A percentile compares a stretch with the other conserved stretches of the same genome.
These are phyloP conservation scores for Xylona heveae DNA, from an alignment of 495 filamentous ascomycete species.

Conservation along the genomic window DNA sequence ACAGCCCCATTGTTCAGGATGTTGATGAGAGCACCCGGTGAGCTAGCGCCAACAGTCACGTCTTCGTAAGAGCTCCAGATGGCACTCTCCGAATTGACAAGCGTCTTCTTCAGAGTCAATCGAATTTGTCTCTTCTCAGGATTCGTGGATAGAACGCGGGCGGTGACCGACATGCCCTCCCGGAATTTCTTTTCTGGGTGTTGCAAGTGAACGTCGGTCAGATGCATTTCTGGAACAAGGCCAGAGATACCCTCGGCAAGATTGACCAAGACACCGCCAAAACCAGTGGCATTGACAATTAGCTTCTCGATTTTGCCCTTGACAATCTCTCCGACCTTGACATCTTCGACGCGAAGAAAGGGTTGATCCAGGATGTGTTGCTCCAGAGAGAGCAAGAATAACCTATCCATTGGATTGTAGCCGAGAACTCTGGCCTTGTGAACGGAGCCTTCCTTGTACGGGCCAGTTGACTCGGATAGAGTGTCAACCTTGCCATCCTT, in stretches of 20 bases:
- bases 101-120: slow-evolving; percentile 83
- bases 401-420: slow-evolving; percentile 68
- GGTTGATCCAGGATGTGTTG: slow-evolving; percentile 63
- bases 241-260: slow-evolving; percentile 73
- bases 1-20: slow-evolving; percentile 59
- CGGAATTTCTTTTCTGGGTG: slow-evolving; percentile 92
- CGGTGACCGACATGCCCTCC: slow-evolving; percentile 64
- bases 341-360: slow-evolving; percentile 75
- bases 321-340: slow-evolving; percentile 59
- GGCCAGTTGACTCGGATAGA: slow-evolving; percentile 49
- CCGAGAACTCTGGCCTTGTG: slow-evolving; percentile 70
- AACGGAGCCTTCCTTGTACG: slow-evolving; percentile 50
- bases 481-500: slow-evolving; percentile 71
- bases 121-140: slow-evolving; percentile 53
- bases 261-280: slow-evolving; percentile 61
- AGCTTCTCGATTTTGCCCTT: slow-evolving; percentile 71
- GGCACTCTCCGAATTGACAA: slow-evolving; percentile 66
- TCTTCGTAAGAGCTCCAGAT: slow-evolving; percentile 56
- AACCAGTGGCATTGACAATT: slow-evolving; percentile 45
- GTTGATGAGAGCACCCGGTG: slow-evolving; percentile 67
- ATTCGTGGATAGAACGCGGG: slow-evolving; percentile 64
- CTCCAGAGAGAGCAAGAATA: slow-evolving; percentile 73
- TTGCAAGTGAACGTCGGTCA: slow-evolving; percentile 70
- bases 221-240: slow-evolving; percentile 67
- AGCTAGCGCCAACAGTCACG: slow-evolving; percentile 45